phyloP scores from a whole-genome alignment of 2,329 filamentous ascomycete species.

The Cercospora beticola region DNA sequence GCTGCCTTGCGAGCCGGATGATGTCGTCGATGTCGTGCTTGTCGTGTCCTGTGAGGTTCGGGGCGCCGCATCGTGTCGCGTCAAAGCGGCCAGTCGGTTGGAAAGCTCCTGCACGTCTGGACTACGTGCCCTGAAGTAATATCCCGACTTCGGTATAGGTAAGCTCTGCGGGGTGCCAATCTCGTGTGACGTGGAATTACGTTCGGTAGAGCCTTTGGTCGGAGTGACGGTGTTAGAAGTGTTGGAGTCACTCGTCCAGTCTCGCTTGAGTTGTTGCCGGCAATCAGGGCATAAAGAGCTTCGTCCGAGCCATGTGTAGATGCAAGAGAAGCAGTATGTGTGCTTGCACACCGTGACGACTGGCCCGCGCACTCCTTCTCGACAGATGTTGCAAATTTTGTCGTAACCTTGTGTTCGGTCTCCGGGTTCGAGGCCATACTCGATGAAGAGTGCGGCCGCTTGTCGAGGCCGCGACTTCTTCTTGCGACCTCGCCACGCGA shows the following conservation, averaged over 20 bases:
- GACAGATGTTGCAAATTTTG: conserved; percentile 21
- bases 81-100: background rate
- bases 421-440: conserved; percentile 14
- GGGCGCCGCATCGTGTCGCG: background rate
- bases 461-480: conserved; percentile 11
- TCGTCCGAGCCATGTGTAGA: conserved; percentile 14
- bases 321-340: conserved; percentile 21
- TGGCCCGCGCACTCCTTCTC: conserved; percentile 8
- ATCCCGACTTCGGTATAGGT: background rate
- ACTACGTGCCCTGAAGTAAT: background rate
- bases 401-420: conserved; percentile 12
- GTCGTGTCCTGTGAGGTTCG: background rate
- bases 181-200: background rate
- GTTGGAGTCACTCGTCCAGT: background rate
- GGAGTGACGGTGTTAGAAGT: background rate
- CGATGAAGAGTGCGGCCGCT: conserved; percentile 11
- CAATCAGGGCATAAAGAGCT: conserved; percentile 18
- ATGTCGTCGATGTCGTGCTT: conserved; percentile 2
- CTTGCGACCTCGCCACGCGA: background rate
- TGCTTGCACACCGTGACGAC: conserved; percentile 22
- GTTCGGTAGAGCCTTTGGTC: background rate
- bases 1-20: background rate
- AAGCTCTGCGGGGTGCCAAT: background rate
- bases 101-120: conserved; percentile 1
- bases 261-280: conserved; percentile 1